Conservation (phyloP, 768 basidiomycete species). For the Phylloporus sp. region DNA sequence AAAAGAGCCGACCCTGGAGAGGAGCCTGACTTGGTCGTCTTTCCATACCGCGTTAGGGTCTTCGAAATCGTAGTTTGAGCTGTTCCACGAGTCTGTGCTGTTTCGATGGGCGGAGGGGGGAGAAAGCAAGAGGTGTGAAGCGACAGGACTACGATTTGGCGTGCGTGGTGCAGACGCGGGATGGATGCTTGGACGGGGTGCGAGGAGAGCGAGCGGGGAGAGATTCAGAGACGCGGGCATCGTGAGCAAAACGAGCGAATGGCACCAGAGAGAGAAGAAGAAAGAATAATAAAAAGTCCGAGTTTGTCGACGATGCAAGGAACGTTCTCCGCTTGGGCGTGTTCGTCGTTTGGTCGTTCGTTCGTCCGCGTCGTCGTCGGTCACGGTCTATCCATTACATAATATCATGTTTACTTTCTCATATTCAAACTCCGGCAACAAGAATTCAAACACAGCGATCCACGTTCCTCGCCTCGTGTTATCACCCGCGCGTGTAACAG, state of each 20-base stretch:
- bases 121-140: slow-evolving; percentile 49
- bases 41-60: slow-evolving; percentile 71
- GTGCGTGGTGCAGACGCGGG: slow-evolving; percentile 51
- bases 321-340: slow-evolving; percentile 17
- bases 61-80: slow-evolving; percentile 61
- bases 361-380: slow-evolving; percentile 28
- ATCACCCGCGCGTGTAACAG: slow-evolving; percentile 18
- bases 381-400: slow-evolving; percentile 23
- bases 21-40: slow-evolving; percentile 62
- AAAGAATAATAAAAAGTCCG: slow-evolving; percentile 20
- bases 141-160: slow-evolving; percentile 51
- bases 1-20: slow-evolving; percentile 63
- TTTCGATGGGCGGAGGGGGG: slow-evolving; percentile 42
- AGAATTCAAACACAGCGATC: slow-evolving; percentile 12
- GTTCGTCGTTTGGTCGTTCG: too few species aligned
- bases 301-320: slow-evolving; percentile 13
- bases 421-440: slow-evolving; percentile 14
- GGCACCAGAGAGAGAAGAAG: slow-evolving; percentile 35
- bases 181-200: slow-evolving; percentile 52
- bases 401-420: slow-evolving; percentile 17
- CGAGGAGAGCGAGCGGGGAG: slow-evolving; percentile 55
- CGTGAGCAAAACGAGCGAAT: slow-evolving; percentile 40
- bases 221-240: slow-evolving; percentile 43
- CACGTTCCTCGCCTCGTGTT: slow-evolving; percentile 22
- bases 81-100: slow-evolving; percentile 83